phyloP scores from a whole-genome alignment of 257 asterid species.

The Mitragyna speciosa region DNA sequence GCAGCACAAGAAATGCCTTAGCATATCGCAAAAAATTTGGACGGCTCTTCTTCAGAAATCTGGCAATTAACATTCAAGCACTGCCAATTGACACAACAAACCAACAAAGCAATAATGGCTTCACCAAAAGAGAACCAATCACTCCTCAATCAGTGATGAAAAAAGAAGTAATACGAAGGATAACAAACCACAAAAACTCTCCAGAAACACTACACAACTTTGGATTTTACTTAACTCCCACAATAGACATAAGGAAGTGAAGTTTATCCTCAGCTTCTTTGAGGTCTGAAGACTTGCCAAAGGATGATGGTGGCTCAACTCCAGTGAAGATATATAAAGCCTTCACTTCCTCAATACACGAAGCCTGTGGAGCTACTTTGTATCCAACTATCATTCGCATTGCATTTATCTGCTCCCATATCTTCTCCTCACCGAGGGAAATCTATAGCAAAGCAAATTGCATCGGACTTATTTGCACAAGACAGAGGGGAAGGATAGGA shows the following conservation, averaged over 20 bases:
- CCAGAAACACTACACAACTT: background rate
- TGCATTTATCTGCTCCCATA: slow-evolving; percentile 69
- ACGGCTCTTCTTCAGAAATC: background rate
- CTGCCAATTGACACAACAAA: background rate
- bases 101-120: background rate
- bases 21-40: background rate
- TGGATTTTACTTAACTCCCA: slow-evolving; percentile 54
- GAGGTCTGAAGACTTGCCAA: slow-evolving; percentile 16
- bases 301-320: slow-evolving; percentile 58
- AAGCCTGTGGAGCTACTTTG: slow-evolving; percentile 36
- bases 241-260: slow-evolving; percentile 67
- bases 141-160: background rate
- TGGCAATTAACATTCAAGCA: background rate
- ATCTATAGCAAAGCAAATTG: slow-evolving; percentile 26
- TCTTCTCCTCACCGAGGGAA: slow-evolving; percentile 30
- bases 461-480: background rate
- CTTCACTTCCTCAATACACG: slow-evolving; percentile 53
- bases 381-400: slow-evolving; percentile 62
- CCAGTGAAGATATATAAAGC: slow-evolving; percentile 70
- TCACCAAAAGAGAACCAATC: background rate
- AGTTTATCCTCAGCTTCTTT: slow-evolving; percentile 46
- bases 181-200: background rate
- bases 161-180: background rate
- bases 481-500: background rate
- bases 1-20: no score